Conservation (phyloP, 805 yeast species). For the Cyberlindnera lachancei region DNA sequence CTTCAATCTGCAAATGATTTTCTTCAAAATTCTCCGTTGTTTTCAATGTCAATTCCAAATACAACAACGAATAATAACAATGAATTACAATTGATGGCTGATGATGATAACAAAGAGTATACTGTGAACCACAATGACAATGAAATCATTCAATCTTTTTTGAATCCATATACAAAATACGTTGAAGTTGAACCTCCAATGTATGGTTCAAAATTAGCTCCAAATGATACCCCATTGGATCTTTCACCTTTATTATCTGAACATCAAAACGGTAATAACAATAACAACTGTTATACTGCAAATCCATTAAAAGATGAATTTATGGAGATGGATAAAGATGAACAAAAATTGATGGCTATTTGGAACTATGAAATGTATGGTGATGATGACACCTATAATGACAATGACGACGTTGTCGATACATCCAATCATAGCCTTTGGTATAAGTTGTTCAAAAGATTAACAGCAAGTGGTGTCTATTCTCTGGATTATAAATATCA, state of each 20-base stretch:
- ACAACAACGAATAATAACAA: no score
- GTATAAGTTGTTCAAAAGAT: constrained; percentile 4
- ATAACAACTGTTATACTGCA: constrained; percentile 12
- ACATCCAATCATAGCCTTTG: background rate
- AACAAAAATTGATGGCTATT: constrained; percentile 13
- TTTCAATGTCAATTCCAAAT: no score
- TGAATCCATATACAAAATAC: constrained; percentile 12
- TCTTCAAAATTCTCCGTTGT: no score
- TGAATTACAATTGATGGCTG: no score
- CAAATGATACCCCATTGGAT: constrained; percentile 15
- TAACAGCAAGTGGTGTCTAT: constrained; percentile 2
- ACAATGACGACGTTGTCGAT: constrained; percentile 4
- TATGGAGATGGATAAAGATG: constrained; percentile 10
- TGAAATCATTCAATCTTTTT: no score
- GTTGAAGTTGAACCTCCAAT: constrained; percentile 15
- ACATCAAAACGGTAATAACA: background rate
- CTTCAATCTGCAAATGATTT: no score
- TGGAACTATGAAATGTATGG: constrained; percentile 18
- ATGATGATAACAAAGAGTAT: no score
- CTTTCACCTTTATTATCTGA: constrained; percentile 12
- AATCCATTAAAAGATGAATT: no score
- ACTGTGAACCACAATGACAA: no score
- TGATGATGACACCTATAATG: constrained; percentile 6
- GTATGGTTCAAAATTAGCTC: constrained; percentile 16
- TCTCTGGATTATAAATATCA: constrained; percentile 4